Evolutionary conservation across 352 stramenopile species (phyloP), one percentile per base, ranked within the genome.

Genomic region (Chrysophaeum taylorii): DNA sequence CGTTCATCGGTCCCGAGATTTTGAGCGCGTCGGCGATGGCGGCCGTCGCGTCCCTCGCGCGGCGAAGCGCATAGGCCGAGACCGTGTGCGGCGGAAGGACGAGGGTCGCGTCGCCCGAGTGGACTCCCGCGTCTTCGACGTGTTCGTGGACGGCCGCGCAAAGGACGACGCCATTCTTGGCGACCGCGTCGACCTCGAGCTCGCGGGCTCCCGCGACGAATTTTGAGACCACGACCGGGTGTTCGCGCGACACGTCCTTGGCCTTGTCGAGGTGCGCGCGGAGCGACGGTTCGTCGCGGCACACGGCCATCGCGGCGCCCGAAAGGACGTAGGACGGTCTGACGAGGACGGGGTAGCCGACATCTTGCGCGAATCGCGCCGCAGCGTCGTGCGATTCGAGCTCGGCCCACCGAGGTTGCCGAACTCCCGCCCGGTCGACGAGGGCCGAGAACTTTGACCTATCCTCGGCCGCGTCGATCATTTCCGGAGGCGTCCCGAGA

Each of bases 271-370:
- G 82, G 79, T 83, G 92, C 31, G 77, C 76, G 60, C 80, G 76
- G 35, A 98, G 82, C 68, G 96, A 86, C 57, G 89, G 83, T 70
- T 96, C 89, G 75, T 84, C 93, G 80, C 90, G 96, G 23, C 89
- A 92, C 75, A 99, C 94, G 77, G 95, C 96, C 94, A 99, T 98
- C 27, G 93, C 94, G 61, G 94, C 94, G 68, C 94, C 94, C 78
- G 85, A 95, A 14, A 99, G 84, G 66, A 99, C 94, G 84, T 97
- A 99, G 35, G 89, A 97, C 35, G 93, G 94, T 72, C 94, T 87
- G 27, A 98, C 93, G 33, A 99, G 85, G 53, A 97, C 93, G 54
- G 92, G 90, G 79, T 96, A 98, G 38, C 88, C 92, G 36, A 97
- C 92, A 36, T 92, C 78, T 21, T 85, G 80, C 35, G 92, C 93